Evolutionary conservation across 257 asterid genomes (phyloP), one percentile per base, ranked within the genome.

Genomic region (Avicennia marina): DNA sequence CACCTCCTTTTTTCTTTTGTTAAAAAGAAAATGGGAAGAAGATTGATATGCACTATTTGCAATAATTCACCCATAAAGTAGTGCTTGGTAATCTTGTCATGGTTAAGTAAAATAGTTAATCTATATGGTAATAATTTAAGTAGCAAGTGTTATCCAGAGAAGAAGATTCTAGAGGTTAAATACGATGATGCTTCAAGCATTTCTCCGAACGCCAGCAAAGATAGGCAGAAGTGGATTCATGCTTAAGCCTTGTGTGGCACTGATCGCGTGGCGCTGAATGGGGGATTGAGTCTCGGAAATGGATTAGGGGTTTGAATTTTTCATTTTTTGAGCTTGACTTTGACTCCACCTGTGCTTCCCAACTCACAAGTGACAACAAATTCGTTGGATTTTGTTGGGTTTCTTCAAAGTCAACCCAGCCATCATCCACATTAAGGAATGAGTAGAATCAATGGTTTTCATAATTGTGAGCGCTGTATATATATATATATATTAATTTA

Each of bases 301-400:
- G 50, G 58, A 54, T 64, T 55, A 63, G 55, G 68, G 58, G 16
- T 64, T 64, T 55, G 51, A 55, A 45, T 45, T 45, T n/a, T n/a
- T n/a, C n/a, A n/a, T n/a, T n/a, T n/a, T 64, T 56, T 34, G 43
- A 54, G 63, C 63, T 64, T 53, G 45, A 59, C 12, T 59, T 52
- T 17, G 34, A 66, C 62, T 42, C 44, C 2, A 51, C 38, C 7
- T 6, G 4, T 16, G 26, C 47, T 51, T 51, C 52, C 62, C 57
- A 53, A 66, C 52, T 51, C 34, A 67, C 64, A 51, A 50, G 51
- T 67, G 56, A 51, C 18, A 55, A 20, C 24, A 36, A 46, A 68
- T 68, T 54, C 54, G 74, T 61, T 61, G 68, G 74, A 68, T 60
- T 67, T n/a, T 60, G 39, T 67, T 59, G 72, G 58, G 15, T n/a